phyloP scores from a whole-genome alignment of 2,329 filamentous ascomycete genomes.

The Aspergillus chevalieri region DNA sequence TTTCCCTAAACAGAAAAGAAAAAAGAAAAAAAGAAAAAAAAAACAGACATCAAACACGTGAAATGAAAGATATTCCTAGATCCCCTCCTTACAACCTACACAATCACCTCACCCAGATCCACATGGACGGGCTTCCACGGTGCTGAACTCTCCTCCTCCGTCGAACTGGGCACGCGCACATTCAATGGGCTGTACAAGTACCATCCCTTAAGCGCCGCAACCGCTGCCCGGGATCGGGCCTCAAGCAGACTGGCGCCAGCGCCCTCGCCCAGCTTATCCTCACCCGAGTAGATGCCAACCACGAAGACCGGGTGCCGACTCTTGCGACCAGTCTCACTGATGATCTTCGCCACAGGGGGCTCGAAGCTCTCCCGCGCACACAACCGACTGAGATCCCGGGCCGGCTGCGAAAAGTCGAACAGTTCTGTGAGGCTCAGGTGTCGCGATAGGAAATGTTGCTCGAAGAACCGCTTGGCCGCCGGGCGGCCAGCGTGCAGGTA shows the following conservation, averaged over 20 bases:
- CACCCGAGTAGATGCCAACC: slow-evolving; percentile 87
- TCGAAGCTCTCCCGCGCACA: slow-evolving; percentile 89
- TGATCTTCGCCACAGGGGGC: slow-evolving; percentile 73
- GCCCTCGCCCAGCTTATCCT: slow-evolving; percentile 89
- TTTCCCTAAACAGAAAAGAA: slow-evolving; percentile 6
- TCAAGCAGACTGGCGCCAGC: slow-evolving; percentile 70
- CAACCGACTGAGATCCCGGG: slow-evolving; percentile 72
- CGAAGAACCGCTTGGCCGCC: slow-evolving; percentile 74
- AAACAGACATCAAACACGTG: not conserved
- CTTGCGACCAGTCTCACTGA: slow-evolving; percentile 81
- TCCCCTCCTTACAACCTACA: slow-evolving; percentile 25
- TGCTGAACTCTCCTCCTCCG: slow-evolving; percentile 54
- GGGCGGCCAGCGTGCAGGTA: slow-evolving; percentile 78
- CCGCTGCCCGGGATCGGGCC: slow-evolving; percentile 71
- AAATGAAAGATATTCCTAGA: too few species aligned
- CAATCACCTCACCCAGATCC: slow-evolving; percentile 65
- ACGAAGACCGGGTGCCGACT: slow-evolving; percentile 86
- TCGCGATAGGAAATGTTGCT: slow-evolving; percentile 74
- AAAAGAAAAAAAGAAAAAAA: slow-evolving; percentile 14
- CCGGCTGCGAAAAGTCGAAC: slow-evolving; percentile 79
- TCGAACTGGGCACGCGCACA: slow-evolving; percentile 63
- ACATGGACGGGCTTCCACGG: slow-evolving; percentile 64
- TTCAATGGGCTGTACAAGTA: slow-evolving; percentile 83
- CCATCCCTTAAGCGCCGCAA: slow-evolving; percentile 85
- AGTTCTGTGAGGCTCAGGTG: slow-evolving; percentile 68